Percentiles rank a stretch among this genome's conserved stretches.
phyloP scores from a whole-genome alignment of 179 eudicot species.

The Nepenthes alata region DNA sequence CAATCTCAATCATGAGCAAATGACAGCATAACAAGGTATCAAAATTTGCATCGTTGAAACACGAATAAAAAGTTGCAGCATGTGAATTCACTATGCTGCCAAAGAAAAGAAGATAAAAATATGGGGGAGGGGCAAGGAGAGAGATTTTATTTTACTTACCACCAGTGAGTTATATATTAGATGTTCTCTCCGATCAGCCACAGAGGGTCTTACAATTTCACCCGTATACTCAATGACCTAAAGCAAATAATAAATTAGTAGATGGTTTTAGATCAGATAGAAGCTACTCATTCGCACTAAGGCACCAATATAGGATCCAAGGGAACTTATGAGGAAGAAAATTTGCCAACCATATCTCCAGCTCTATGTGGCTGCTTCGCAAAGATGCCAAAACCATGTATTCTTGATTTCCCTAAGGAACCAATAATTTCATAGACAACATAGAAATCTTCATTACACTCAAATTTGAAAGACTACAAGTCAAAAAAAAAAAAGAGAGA shows the following conservation, averaged over 20 bases:
- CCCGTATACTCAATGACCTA: constrained; percentile 94
- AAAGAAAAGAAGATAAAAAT: background rate
- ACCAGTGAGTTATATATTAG: constrained; percentile 83
- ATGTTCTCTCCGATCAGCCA: constrained; percentile 90
- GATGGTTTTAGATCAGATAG: background rate
- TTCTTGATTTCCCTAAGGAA: constrained; percentile 71
- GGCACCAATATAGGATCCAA: background rate
- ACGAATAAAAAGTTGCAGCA: background rate
- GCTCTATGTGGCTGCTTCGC: constrained; percentile 81
- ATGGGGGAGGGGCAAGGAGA: background rate
- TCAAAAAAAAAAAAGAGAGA: constrained; percentile 4
- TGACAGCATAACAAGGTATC: too few species aligned
- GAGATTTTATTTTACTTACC: constrained; percentile 33
- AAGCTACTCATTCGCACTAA: background rate
- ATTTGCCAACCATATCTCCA: constrained; percentile 73
- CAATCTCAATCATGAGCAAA: too few species aligned
- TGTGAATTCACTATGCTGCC: background rate
- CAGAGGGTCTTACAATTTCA: constrained; percentile 75
- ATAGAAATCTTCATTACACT: too few species aligned
- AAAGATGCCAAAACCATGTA: constrained; percentile 94
- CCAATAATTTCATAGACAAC: background rate
- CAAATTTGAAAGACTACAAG: background rate
- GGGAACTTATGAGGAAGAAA: constrained; percentile 2
- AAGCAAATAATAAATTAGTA: constrained; percentile 7
- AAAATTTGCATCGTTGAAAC: too few species aligned